Percentiles rank a stretch among this genome's conserved stretches.
Evolutionary conservation across 257 asterid species (phyloP).

Genomic region (Buddleja alternifolia): DNA sequence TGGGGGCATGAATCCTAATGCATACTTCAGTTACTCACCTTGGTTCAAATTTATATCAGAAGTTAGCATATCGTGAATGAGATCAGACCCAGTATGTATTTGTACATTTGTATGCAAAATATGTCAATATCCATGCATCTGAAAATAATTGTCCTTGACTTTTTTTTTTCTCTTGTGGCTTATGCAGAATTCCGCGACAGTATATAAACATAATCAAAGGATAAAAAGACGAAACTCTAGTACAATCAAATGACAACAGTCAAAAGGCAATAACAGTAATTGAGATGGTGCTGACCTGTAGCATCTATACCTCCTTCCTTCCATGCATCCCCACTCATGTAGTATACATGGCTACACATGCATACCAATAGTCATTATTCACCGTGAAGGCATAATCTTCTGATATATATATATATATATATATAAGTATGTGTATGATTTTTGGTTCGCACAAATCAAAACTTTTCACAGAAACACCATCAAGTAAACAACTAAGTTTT

Average conservation of each 20-base stretch:
- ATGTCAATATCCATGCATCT: conserved; percentile 9
- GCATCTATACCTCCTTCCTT: conserved; percentile 99
- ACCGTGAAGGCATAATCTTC: conserved; percentile 3
- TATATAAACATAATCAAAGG: neutral
- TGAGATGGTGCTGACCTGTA: conserved; percentile 70
- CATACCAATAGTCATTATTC: conserved; percentile 25
- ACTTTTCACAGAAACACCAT: conserved; percentile 6
- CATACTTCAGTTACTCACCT: neutral
- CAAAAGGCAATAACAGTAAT: conserved; percentile 1
- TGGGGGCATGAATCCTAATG: neutral
- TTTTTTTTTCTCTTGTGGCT: neutral
- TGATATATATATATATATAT: neutral
- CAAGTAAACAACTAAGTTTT: neutral
- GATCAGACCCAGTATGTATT: neutral
- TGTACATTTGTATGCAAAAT: conserved; percentile 15
- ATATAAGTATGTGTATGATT: neutral
- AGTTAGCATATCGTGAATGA: neutral
- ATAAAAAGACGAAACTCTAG: neutral
- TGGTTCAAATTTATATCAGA: neutral
- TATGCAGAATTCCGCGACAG: neutral
- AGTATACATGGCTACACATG: conserved; percentile 89
- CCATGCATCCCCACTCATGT: conserved; percentile 99
- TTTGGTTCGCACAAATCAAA: neutral
- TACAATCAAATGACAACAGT: neutral
- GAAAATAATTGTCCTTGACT: neutral